Base-by-base conservation (phyloP, 179 eudicot species). In the Sideroxylon spinosum region DNA sequence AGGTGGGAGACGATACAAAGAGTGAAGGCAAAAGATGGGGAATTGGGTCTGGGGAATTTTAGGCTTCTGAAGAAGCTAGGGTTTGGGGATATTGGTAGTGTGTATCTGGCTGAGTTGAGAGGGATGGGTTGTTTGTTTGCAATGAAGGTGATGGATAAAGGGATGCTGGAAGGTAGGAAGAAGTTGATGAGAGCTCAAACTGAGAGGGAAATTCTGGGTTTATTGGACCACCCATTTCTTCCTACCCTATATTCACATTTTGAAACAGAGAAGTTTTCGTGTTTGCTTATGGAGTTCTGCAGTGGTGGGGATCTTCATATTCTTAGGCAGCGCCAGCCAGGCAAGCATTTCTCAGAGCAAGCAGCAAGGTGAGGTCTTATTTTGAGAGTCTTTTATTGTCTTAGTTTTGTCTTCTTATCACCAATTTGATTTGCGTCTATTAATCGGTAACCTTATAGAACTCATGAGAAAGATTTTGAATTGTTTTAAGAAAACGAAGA, bases 51-150 rank as follows among this genome's bases (percentile, higher is more conserved):
- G 74, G 84, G 85, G 19, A 90, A 92, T 81, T 92, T 92, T 84
- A 88, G 91, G 89, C 80, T 92, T 0, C 63, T 89, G 82, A 91
- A 92, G 86, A 92, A 92, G 79, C 82, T 92, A 46, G 97, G 97
- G 17, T 91, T 92, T 85, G 97, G 97, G 78, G 97, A 92, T 82
- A 92, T 92, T 67, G 97, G 97, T 75, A 92, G 97, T 75, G 97
- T 92, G 16, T 92, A 92, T 74, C 85, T 92, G 77, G 97, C 95
- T 26, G 95, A 92, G 85, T 84, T 92, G 85, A 85, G 92, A 77
- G 88, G 89, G 32, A 77, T 79, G 84, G 92, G 92, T 3, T 88
- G 91, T 71, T 84, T 91, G 85, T 92, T 92, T 80, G 97, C 97
- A 0, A 91, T 92, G 92, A 92, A 92, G 76, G 97, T 92, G 57